A percentile compares a stretch with the other conserved stretches of the same genome.
Evolutionary conservation across 208 protist species (phyloP).

Genomic region (Angomonas deanei): DNA sequence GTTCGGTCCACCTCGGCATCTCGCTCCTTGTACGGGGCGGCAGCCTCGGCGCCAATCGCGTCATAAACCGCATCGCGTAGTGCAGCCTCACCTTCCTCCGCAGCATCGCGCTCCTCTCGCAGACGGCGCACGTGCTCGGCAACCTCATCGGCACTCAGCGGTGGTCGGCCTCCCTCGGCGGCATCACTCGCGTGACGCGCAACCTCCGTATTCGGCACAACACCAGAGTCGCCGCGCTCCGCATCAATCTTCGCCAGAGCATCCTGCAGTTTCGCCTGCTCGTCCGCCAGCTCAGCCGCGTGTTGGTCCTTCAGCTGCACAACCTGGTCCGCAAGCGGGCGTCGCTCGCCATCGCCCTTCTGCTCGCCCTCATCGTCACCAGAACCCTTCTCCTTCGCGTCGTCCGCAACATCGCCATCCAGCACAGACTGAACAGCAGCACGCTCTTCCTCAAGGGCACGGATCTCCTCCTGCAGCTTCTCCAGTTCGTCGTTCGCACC

Average conservation of each 20-base stretch:
- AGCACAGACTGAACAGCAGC: neutral
- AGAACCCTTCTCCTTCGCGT: neutral
- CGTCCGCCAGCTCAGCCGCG: slow-evolving; percentile 5
- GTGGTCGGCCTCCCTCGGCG: neutral
- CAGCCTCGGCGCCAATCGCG: neutral
- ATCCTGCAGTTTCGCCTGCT: neutral
- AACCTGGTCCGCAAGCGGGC: neutral
- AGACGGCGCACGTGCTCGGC: neutral
- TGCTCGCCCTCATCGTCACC: slow-evolving; percentile 11
- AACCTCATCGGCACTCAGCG: neutral
- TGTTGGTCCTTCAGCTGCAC: slow-evolving; percentile 13
- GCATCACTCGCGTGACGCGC: neutral
- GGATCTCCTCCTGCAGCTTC: neutral
- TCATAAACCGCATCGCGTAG: neutral
- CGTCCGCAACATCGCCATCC: neutral
- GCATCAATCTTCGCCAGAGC: neutral
- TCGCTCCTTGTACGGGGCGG: neutral
- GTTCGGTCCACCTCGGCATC: neutral
- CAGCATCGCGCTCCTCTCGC: neutral
- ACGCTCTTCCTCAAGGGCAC: neutral
- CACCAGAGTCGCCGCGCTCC: neutral
- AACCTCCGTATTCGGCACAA: neutral
- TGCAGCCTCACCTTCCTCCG: neutral
- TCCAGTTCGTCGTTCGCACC: neutral
- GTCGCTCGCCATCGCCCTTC: neutral